Evolutionary conservation across 2,329 filamentous ascomycete genomes (phyloP).

Genomic region (Cyphellophora europaea): DNA sequence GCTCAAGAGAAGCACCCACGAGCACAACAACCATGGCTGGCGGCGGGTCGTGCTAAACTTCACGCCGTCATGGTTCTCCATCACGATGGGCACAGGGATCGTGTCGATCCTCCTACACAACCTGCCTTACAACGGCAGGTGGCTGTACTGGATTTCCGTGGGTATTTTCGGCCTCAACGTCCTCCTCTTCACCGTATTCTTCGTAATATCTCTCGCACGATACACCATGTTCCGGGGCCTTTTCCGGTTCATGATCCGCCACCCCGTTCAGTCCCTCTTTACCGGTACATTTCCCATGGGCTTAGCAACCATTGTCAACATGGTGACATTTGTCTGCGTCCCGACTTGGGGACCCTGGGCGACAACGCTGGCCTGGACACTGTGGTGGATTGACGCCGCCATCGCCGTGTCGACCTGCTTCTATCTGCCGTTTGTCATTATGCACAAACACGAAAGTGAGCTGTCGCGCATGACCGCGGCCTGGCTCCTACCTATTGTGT

Average conservation of each 20-base stretch:
- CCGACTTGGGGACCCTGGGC: slow-evolving; percentile 52
- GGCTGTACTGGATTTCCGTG: slow-evolving; percentile 51
- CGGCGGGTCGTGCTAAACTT: slow-evolving; percentile 29
- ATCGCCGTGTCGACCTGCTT: slow-evolving; percentile 46
- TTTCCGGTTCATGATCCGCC: slow-evolving; percentile 57
- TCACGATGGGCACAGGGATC: slow-evolving; percentile 61
- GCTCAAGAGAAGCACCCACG: too few relatives aligned
- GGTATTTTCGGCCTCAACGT: slow-evolving; percentile 53
- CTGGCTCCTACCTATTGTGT: slow-evolving; percentile 60
- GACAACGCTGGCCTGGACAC: slow-evolving; percentile 44
- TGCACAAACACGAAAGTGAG: slow-evolving; percentile 31
- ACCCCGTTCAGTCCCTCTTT: slow-evolving; percentile 60
- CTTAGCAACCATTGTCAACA: slow-evolving; percentile 58
- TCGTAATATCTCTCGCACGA: slow-evolving; percentile 46
- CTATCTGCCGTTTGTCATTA: slow-evolving; percentile 39
- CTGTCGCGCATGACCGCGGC: slow-evolving; percentile 55
- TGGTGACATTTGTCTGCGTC: slow-evolving; percentile 52
- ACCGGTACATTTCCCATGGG: slow-evolving; percentile 61
- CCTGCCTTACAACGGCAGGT: slow-evolving; percentile 47
- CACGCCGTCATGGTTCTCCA: slow-evolving; percentile 46
- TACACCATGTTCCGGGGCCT: slow-evolving; percentile 59
- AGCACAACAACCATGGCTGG: slow-evolving; percentile 21
- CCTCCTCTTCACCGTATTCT: slow-evolving; percentile 39
- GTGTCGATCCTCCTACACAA: slow-evolving; percentile 53
- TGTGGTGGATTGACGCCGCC: slow-evolving; percentile 50